Evolutionary conservation across 1,284 basidiomycete genomes (phyloP).

Genomic region (Singerocomus rubriflavus): DNA sequence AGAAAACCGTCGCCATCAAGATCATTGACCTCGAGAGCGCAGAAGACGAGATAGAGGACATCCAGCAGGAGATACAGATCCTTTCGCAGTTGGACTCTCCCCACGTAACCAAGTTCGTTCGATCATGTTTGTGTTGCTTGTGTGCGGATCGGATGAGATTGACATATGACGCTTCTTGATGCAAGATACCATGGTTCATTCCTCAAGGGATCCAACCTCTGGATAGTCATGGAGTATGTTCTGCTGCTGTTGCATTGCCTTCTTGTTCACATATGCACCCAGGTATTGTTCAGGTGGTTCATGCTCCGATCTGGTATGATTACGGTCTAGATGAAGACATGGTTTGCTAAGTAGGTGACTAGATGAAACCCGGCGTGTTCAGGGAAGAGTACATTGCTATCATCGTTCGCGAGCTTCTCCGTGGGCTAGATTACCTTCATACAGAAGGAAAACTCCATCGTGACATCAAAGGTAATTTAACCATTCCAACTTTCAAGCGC

Average conservation of each 20-base stretch:
- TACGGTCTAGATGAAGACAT: constrained; percentile 6
- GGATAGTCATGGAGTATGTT: constrained; percentile 98
- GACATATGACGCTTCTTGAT: constrained; percentile 22
- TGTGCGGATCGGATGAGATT: constrained; percentile 29
- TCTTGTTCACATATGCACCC: constrained; percentile 15
- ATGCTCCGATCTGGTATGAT: constrained; percentile 75
- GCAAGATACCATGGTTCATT: constrained; percentile 92
- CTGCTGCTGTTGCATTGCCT: constrained; percentile 6
- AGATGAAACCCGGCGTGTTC: constrained; percentile 99
- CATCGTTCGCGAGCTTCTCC: constrained; percentile 88
- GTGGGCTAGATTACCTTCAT: constrained; percentile 94
- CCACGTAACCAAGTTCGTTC: constrained; percentile 86
- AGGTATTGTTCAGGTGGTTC: constrained; percentile 86
- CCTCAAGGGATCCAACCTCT: constrained; percentile 91
- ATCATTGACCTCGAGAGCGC: constrained; percentile 98
- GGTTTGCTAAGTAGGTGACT: constrained; percentile 22
- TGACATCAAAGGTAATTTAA: constrained; percentile 86
- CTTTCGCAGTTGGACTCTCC: constrained; percentile 96
- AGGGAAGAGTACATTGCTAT: constrained; percentile 99
- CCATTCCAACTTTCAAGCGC: neutral
- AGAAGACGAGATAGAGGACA: constrained; percentile 99
- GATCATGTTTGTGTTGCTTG: constrained; percentile 20
- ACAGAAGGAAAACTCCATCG: constrained; percentile 95
- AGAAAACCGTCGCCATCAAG: constrained; percentile 95
- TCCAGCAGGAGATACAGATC: constrained; percentile 98